A percentile compares a stretch with the other conserved stretches of the same genome.
Conservation (phyloP, 768 basidiomycete species). For the Termitomyces sp. region DNA sequence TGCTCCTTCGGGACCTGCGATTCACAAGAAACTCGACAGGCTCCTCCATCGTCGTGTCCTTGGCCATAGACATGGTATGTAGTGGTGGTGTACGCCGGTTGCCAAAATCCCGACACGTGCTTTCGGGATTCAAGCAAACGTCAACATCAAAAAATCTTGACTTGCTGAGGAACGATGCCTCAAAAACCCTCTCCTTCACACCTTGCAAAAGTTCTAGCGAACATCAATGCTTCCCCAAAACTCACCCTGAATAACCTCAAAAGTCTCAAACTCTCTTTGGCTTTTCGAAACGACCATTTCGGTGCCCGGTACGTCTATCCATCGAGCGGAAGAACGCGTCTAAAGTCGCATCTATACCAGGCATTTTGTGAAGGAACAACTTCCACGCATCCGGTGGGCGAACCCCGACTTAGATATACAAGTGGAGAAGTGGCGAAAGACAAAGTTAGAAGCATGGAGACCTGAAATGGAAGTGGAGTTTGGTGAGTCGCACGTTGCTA, state of each 20-base stretch:
- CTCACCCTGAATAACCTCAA: conserved; percentile 48
- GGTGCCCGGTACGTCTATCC: conserved; percentile 57
- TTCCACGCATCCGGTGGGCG: conserved; percentile 74
- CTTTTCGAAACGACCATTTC: conserved; percentile 66
- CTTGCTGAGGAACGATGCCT: background rate
- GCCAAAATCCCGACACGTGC: conserved; percentile 7
- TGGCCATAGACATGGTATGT: background rate
- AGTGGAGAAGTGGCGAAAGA: conserved; percentile 53
- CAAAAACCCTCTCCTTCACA: conserved; percentile 38
- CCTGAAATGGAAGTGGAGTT: conserved; percentile 62
- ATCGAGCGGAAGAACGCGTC: background rate
- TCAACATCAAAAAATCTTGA: conserved; percentile 9
- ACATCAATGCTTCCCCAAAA: conserved; percentile 48
- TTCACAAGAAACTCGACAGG: conserved; percentile 44
- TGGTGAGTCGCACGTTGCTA: conserved; percentile 40
- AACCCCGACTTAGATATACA: conserved; percentile 66
- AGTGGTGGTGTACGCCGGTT: background rate
- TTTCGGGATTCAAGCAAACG: conserved; percentile 8
- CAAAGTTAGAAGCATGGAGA: conserved; percentile 50
- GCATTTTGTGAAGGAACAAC: conserved; percentile 76
- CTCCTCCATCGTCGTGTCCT: conserved; percentile 17
- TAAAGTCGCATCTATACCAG: conserved; percentile 29
- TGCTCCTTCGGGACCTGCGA: conserved; percentile 66
- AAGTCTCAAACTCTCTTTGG: conserved; percentile 52
- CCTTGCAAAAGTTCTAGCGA: conserved; percentile 49